Evolutionary conservation across 345 rosid species (phyloP).

Genomic region (Populus davidiana): DNA sequence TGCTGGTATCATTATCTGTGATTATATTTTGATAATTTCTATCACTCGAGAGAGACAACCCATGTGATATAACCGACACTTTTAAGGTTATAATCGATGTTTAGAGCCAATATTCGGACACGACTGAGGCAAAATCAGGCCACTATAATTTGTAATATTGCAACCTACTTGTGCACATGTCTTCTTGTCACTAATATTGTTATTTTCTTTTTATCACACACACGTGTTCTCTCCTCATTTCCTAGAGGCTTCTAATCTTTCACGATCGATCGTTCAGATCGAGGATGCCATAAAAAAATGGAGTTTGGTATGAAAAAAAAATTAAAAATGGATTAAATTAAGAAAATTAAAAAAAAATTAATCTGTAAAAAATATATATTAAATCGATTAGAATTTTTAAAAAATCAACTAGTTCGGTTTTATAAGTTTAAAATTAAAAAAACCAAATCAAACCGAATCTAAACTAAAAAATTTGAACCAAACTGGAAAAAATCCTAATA

Average conservation of each 20-base stretch:
- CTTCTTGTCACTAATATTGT: background rate
- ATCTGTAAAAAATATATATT: too few relatives aligned
- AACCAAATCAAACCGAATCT: too few relatives aligned
- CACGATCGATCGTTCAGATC: too few relatives aligned
- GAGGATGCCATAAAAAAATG: too few relatives aligned
- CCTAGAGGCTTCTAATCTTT: background rate
- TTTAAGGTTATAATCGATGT: slow-evolving; percentile 5
- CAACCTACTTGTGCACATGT: background rate
- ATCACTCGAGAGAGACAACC: slow-evolving; percentile 5
- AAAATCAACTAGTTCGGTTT: too few relatives aligned
- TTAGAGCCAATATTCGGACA: background rate
- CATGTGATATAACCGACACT: slow-evolving; percentile 12
- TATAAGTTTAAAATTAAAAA: too few relatives aligned
- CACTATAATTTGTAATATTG: background rate
- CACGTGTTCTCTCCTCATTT: slow-evolving; percentile 2
- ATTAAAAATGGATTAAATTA: too few relatives aligned
- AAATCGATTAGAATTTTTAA: too few relatives aligned
- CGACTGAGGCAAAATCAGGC: slow-evolving; percentile 3
- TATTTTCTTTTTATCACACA: background rate
- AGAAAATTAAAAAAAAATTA: too few relatives aligned
- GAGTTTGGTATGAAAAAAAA: too few relatives aligned
- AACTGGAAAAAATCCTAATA: too few relatives aligned
- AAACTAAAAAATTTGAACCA: too few relatives aligned
- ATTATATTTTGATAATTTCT: background rate
- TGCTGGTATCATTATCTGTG: background rate